phyloP scores from a whole-genome alignment of 441 rosid genomes.

The Corymbia citriodora region DNA sequence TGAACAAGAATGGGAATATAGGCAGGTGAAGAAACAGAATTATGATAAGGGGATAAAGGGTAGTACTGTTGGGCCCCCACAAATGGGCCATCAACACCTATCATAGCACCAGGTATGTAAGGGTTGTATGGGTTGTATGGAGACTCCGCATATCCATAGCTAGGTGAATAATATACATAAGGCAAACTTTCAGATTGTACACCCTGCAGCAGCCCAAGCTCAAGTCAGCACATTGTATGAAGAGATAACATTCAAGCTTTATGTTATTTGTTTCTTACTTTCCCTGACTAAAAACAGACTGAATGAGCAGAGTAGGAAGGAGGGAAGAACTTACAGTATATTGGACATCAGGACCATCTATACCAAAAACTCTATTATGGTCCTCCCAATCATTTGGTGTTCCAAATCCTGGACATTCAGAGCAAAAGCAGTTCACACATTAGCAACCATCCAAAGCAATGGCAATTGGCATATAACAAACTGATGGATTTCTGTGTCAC shows the following conservation, averaged over 20 bases:
- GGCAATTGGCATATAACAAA: background rate
- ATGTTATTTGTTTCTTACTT: background rate
- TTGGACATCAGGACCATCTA: slow-evolving; percentile 77
- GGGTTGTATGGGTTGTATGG: slow-evolving; percentile 91
- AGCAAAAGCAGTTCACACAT: slow-evolving; percentile 5
- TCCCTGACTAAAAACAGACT: background rate
- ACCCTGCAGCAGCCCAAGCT: slow-evolving; percentile 41
- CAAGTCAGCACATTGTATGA: background rate
- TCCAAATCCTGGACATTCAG: slow-evolving; percentile 54
- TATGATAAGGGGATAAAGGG: slow-evolving; percentile 57
- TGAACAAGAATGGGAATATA: slow-evolving; percentile 51
- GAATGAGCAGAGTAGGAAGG: background rate
- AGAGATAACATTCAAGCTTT: background rate
- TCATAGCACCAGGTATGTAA: slow-evolving; percentile 77
- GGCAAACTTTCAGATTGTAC: slow-evolving; percentile 74
- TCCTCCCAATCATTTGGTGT: slow-evolving; percentile 92
- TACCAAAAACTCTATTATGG: slow-evolving; percentile 68
- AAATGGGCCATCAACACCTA: slow-evolving; percentile 58
- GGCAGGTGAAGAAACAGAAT: slow-evolving; percentile 46
- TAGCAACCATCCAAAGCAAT: background rate
- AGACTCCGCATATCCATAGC: slow-evolving; percentile 80
- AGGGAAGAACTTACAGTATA: slow-evolving; percentile 44
- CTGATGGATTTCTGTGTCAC: slow-evolving; percentile 23
- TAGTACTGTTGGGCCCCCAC: slow-evolving; percentile 65
- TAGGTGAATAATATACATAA: slow-evolving; percentile 75